Evolutionary conservation across 108 stramenopile species (phyloP), one percentile per base, ranked within the genome.

Genomic region (Cylindrotheca fusiformis): DNA sequence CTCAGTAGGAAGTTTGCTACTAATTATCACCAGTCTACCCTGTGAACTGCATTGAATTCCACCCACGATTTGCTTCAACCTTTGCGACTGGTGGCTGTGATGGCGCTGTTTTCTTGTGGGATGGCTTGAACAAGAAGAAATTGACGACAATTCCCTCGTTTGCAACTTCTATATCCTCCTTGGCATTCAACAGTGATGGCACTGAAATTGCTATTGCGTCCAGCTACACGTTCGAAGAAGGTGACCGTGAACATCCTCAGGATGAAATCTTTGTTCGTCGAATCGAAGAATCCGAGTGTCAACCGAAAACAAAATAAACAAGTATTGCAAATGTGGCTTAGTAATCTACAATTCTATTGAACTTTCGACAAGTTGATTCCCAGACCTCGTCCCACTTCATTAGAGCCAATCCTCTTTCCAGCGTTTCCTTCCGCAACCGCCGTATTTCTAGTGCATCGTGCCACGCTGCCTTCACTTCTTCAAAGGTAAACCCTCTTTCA

Each of bases 221-320:
- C 29, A 88, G 86, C 28, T 99, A 99, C 77, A 97, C 97, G 5
- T 97, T 92, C 68, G 98, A 99, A 85, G 91, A 96, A 60, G 98
- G 98, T n/a, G 97, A 97, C 58, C 80, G 89, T 50, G 94, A 95
- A 69, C 89, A 92, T 75, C 94, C 94, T 0, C 64, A 82, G 48
- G 94, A 95, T 62, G 90, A 95, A 72, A 78, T 95, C 66, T 92
- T 79, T 71, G 75, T 95, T 28, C 85, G 91, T 21, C 53, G 61
- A 8, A 77, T 92, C 56, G 61, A 87, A 61, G 86, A 88, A 26
- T 65, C 75, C 32, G 94, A 95, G 47, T 71, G 71, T 31, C 53
- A 46, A 45, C 77, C 80, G 28, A 83, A 81, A 55, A 14, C 48
- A 22, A 68, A 72, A 52, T 65, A 46, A 44, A n/a, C n/a, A n/a